A percentile compares a stretch with the other conserved stretches of the same genome.
phyloP scores from a whole-genome alignment of 2,329 filamentous ascomycete species.

The Aspergillus intermedius region DNA sequence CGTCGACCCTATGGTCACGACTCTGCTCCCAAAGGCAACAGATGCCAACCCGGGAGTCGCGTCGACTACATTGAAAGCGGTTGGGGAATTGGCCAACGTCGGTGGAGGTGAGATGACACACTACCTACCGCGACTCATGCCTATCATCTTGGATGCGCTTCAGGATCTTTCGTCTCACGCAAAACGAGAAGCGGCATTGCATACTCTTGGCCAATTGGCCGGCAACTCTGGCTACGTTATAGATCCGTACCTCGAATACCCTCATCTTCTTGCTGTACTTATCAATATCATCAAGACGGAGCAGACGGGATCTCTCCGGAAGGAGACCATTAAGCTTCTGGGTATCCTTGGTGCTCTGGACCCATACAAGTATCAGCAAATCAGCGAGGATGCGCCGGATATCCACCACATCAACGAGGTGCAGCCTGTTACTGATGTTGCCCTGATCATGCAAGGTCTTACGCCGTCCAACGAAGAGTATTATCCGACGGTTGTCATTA shows the following conservation, averaged over 20 bases:
- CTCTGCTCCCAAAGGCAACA: slow-evolving; percentile 85
- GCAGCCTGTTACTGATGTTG: slow-evolving; percentile 79
- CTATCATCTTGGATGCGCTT: slow-evolving; percentile 84
- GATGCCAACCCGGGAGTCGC: slow-evolving; percentile 83
- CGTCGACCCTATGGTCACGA: slow-evolving; percentile 91
- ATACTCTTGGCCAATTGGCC: slow-evolving; percentile 83
- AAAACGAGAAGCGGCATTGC: slow-evolving; percentile 86
- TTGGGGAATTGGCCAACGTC: slow-evolving; percentile 88
- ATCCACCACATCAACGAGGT: slow-evolving; percentile 63
- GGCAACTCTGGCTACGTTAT: slow-evolving; percentile 98
- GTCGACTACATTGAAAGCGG: slow-evolving; percentile 87
- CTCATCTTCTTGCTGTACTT: slow-evolving; percentile 82
- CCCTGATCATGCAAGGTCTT: slow-evolving; percentile 93
- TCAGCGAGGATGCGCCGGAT: slow-evolving; percentile 82
- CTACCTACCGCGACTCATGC: slow-evolving; percentile 90
- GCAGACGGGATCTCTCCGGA: slow-evolving; percentile 74
- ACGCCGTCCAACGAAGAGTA: slow-evolving; percentile 98
- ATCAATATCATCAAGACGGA: slow-evolving; percentile 94
- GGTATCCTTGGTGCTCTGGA: slow-evolving; percentile 92
- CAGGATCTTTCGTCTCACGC: slow-evolving; percentile 87
- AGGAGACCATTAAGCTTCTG: slow-evolving; percentile 94
- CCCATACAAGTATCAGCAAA: slow-evolving; percentile 90
- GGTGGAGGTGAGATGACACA: slow-evolving; percentile 89
- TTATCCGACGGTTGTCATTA: slow-evolving; percentile 96
- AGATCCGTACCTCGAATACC: slow-evolving; percentile 89